phyloP scores from a whole-genome alignment of 371 early-diverging fungal genomes.

The Catenaria anguillulae region DNA sequence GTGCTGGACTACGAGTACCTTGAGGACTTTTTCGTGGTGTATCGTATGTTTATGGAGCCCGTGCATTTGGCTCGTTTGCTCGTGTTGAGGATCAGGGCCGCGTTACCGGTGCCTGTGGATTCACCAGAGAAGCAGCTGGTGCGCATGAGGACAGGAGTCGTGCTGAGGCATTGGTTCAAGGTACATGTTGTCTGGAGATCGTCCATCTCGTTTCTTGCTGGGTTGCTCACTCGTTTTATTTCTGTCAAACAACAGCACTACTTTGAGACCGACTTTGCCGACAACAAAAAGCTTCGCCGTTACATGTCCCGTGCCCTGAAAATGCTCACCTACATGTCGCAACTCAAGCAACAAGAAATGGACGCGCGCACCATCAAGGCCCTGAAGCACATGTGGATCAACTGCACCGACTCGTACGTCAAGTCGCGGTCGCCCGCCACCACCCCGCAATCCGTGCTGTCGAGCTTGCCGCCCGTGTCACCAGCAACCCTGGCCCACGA shows the following conservation, averaged over 20 bases:
- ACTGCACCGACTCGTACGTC: neutral
- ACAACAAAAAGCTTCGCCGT: slow-evolving; percentile 1
- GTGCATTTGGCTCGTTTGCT: slow-evolving; percentile 36
- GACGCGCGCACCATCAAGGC: neutral
- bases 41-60: slow-evolving; percentile 44
- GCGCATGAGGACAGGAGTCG: slow-evolving; percentile 26
- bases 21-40: slow-evolving; percentile 54
- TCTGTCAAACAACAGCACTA: neutral
- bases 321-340: neutral
- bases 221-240: too few species aligned
- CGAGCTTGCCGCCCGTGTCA: too few species aligned
- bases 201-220: neutral
- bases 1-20: slow-evolving; percentile 44
- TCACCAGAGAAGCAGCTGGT: slow-evolving; percentile 34
- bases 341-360: neutral
- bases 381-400: slow-evolving; percentile 3
- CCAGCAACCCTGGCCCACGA: too few species aligned
- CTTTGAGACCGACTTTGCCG: slow-evolving; percentile 1
- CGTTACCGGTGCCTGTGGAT: slow-evolving; percentile 30
- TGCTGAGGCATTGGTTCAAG: neutral
- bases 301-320: neutral
- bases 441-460: too few species aligned
- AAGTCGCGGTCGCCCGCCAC: too few species aligned
- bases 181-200: too few species aligned
- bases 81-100: slow-evolving; percentile 45